Conservation (phyloP, 169 alveolate species). For the Plasmodium ovale region DNA sequence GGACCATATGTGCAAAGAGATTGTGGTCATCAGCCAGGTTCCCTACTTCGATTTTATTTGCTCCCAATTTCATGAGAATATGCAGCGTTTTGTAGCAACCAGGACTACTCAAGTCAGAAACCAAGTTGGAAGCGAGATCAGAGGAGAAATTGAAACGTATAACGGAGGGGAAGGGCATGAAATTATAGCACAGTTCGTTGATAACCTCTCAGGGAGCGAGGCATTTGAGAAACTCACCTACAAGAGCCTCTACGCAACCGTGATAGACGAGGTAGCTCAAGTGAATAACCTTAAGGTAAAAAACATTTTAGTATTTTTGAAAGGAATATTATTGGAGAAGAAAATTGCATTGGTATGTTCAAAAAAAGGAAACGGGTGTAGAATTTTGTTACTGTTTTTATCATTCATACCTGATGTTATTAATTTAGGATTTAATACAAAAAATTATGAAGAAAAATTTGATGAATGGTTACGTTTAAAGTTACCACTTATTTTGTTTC, state of each 20-base stretch:
- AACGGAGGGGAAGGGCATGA: not conserved
- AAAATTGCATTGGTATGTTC: slow-evolving; percentile 56
- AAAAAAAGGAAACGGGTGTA: slow-evolving; percentile 48
- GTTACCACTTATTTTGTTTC: slow-evolving; percentile 70
- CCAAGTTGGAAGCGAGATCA: not conserved
- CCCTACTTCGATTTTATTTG: slow-evolving; percentile 59
- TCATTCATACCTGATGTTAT: slow-evolving; percentile 73
- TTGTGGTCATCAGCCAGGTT: slow-evolving; percentile 40
- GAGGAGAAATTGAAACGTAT: not conserved
- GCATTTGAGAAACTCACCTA: slow-evolving; percentile 28
- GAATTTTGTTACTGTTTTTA: slow-evolving; percentile 21
- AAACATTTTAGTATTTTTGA: slow-evolving; percentile 46
- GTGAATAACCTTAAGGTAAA: slow-evolving; percentile 51
- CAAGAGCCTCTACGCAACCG: slow-evolving; percentile 16
- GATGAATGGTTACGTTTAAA: slow-evolving; percentile 58
- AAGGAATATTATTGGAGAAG: slow-evolving; percentile 60
- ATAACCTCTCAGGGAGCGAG: not conserved
- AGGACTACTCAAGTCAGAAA: not conserved
- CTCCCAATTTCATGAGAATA: slow-evolving; percentile 4
- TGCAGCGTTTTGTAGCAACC: slow-evolving; percentile 3
- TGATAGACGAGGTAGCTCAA: slow-evolving; percentile 10
- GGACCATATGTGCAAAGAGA: slow-evolving; percentile 34
- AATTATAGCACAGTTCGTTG: slow-evolving; percentile 20
- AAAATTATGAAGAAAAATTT: slow-evolving; percentile 58
- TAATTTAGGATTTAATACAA: slow-evolving; percentile 69